Conservation (phyloP, 306 rosid species). For the Fagus crenata region DNA sequence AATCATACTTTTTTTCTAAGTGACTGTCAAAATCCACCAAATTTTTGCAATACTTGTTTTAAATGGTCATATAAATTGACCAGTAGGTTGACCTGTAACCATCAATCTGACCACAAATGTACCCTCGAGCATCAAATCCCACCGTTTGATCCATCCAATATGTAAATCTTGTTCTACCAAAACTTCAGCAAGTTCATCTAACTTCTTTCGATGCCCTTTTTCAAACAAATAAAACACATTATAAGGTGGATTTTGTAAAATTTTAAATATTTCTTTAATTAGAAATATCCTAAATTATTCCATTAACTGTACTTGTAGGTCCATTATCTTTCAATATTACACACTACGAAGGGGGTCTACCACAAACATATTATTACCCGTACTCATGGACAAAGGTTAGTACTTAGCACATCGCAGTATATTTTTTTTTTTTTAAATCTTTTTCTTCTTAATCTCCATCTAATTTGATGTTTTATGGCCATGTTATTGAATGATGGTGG, state of each 20-base stretch:
- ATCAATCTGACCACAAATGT: background rate
- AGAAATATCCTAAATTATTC: too few relatives aligned
- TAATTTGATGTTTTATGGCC: background rate
- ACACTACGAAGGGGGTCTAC: conserved; percentile 5
- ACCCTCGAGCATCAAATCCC: too few relatives aligned
- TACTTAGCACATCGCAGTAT: too few relatives aligned
- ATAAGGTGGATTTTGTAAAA: too few relatives aligned
- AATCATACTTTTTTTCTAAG: too few relatives aligned
- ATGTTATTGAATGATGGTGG: background rate
- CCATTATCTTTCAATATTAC: conserved; percentile 25
- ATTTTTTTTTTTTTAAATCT: background rate
- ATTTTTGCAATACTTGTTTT: too few relatives aligned
- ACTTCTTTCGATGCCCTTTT: too few relatives aligned
- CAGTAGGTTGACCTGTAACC: background rate
- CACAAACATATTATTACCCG: conserved; percentile 11
- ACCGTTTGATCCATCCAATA: background rate
- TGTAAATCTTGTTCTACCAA: background rate
- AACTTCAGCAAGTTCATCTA: background rate
- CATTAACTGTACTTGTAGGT: conserved; percentile 8
- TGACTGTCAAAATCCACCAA: too few relatives aligned
- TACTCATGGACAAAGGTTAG: conserved; percentile 28
- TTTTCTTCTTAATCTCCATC: background rate
- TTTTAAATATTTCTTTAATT: background rate
- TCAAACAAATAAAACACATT: too few relatives aligned
- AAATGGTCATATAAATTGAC: background rate